Evolutionary conservation across 768 basidiomycete species (phyloP).

Genomic region (Cytidiella melzeri): DNA sequence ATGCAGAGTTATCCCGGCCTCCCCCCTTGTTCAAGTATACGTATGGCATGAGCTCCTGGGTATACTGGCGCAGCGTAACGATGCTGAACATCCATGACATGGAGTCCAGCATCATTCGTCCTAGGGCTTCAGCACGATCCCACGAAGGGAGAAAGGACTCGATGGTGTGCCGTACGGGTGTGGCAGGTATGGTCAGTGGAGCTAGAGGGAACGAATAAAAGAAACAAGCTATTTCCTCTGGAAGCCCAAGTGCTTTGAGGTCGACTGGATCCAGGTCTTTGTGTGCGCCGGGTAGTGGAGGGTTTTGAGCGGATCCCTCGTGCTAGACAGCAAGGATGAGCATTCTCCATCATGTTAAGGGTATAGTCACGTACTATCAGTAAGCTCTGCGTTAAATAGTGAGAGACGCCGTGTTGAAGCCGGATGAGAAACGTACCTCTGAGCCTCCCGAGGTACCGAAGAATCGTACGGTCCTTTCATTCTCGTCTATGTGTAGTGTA

Average conservation of each 20-base stretch:
- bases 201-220: conserved; percentile 21
- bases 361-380: conserved; percentile 4
- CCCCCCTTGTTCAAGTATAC: conserved; percentile 32
- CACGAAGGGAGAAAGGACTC: conserved; percentile 31
- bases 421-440: conserved; percentile 44
- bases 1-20: not conserved
- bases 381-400: conserved; percentile 14
- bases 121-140: conserved; percentile 48
- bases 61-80: conserved; percentile 53
- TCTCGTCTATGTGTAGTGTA: conserved; percentile 39
- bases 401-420: too few relatives aligned
- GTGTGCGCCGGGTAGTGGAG: not conserved
- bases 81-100: conserved; percentile 52
- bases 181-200: conserved; percentile 14
- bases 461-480: conserved; percentile 26
- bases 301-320: too few relatives aligned
- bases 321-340: too few relatives aligned
- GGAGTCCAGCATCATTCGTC: conserved; percentile 61
- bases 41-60: conserved; percentile 53
- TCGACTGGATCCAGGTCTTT: conserved; percentile 5
- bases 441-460: conserved; percentile 44
- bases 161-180: conserved; percentile 11
- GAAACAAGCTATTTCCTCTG: conserved; percentile 15
- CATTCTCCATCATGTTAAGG: not conserved
- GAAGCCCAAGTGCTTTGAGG: conserved; percentile 15